Conservation (phyloP, 2,329 filamentous ascomycete species). For the Neonectria neomacrospora region DNA sequence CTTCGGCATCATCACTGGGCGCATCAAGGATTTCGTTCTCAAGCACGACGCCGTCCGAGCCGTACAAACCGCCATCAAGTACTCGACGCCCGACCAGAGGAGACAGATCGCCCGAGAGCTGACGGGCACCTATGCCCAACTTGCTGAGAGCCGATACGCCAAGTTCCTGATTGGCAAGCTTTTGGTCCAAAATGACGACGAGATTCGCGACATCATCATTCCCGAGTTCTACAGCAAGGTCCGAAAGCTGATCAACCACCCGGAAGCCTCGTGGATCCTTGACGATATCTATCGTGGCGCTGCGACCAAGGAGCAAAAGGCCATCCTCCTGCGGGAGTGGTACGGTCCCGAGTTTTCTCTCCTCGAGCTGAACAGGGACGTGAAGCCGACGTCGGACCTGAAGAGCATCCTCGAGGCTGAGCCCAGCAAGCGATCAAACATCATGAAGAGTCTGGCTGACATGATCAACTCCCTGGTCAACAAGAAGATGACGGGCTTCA, state of each 20-base stretch:
- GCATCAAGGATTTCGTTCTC: slow-evolving; percentile 94
- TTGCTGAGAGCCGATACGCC: slow-evolving; percentile 95
- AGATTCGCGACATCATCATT: slow-evolving; percentile 88
- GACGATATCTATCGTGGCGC: slow-evolving; percentile 95
- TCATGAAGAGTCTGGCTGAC: slow-evolving; percentile 86
- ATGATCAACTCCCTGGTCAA: slow-evolving; percentile 93
- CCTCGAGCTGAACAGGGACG: slow-evolving; percentile 69
- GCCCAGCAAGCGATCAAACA: slow-evolving; percentile 86
- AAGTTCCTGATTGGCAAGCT: slow-evolving; percentile 98
- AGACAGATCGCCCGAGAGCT: slow-evolving; percentile 89
- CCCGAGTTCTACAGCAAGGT: slow-evolving; percentile 96
- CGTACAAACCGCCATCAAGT: slow-evolving; percentile 96
- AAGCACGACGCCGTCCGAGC: slow-evolving; percentile 99
- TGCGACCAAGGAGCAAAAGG: slow-evolving; percentile 87
- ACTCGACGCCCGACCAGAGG: slow-evolving; percentile 85
- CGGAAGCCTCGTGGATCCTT: slow-evolving; percentile 96
- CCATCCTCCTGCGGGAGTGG: slow-evolving; percentile 89
- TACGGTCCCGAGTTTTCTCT: slow-evolving; percentile 94
- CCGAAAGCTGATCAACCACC: slow-evolving; percentile 92
- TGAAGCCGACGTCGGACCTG: slow-evolving; percentile 74
- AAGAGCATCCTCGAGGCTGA: slow-evolving; percentile 77
- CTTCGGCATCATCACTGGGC: slow-evolving; percentile 89
- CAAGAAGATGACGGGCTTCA: slow-evolving; percentile 97
- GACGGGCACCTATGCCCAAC: slow-evolving; percentile 81
- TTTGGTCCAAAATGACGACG: slow-evolving; percentile 88